Evolutionary conservation across 2,329 filamentous ascomycete genomes (phyloP).

Genomic region (Microdochium bolleyi): DNA sequence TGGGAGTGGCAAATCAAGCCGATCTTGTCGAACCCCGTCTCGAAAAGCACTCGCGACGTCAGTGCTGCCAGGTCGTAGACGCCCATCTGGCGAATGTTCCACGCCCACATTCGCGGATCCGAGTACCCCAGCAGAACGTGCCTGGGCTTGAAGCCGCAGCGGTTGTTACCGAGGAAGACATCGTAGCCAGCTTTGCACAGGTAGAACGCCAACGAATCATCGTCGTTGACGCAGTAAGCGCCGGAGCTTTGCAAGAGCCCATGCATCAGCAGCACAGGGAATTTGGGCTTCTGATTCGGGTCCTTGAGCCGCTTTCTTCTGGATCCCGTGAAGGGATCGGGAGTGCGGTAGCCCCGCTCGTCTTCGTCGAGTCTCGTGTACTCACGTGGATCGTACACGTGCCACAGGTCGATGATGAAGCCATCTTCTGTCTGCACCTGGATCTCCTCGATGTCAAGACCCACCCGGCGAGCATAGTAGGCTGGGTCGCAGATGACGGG

Average conservation of each 20-base stretch:
- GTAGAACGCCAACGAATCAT: constrained; percentile 83
- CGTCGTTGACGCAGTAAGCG: constrained; percentile 84
- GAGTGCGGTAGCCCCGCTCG: constrained; percentile 46
- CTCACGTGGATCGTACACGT: constrained; percentile 77
- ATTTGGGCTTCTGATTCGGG: constrained; percentile 46
- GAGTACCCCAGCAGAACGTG: constrained; percentile 62
- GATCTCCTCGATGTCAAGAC: constrained; percentile 76
- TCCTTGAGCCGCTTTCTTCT: constrained; percentile 26
- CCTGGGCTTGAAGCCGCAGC: constrained; percentile 74
- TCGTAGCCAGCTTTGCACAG: constrained; percentile 89
- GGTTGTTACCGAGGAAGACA: constrained; percentile 92
- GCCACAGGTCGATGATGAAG: constrained; percentile 83
- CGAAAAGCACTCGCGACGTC: constrained; percentile 66
- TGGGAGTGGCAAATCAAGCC: constrained; percentile 84
- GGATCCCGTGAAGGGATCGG: constrained; percentile 50
- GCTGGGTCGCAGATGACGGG: constrained; percentile 68
- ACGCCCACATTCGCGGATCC: constrained; percentile 92
- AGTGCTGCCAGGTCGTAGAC: constrained; percentile 80
- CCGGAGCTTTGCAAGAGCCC: constrained; percentile 83
- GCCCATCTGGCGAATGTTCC: constrained; percentile 94
- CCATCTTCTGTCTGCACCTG: constrained; percentile 90
- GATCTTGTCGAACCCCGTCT: constrained; percentile 78
- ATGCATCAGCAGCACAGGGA: constrained; percentile 81
- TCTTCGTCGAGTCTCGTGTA: constrained; percentile 44
- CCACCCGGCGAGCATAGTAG: constrained; percentile 83